Evolutionary conservation across 1,284 basidiomycete species (phyloP).

Genomic region (Ceratobasidium theobromae): DNA sequence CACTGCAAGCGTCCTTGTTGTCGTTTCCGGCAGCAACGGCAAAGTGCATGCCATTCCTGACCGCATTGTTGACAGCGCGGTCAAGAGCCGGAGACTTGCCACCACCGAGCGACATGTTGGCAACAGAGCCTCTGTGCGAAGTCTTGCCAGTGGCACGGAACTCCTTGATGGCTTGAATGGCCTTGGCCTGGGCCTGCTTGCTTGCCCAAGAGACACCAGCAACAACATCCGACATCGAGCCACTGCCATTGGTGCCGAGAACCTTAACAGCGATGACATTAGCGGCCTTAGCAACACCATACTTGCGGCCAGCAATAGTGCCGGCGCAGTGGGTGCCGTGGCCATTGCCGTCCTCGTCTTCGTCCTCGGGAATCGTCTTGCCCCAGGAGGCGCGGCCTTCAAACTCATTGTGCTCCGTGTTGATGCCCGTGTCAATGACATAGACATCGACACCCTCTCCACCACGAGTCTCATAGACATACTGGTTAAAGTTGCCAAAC

Average conservation of each 20-base stretch:
- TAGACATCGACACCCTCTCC: conserved; percentile 92
- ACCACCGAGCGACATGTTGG: conserved; percentile 65
- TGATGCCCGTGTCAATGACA: conserved; percentile 58
- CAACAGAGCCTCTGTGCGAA: conserved; percentile 61
- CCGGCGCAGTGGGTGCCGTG: conserved; percentile 44
- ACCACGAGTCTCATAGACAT: conserved; percentile 71
- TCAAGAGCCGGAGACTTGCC: conserved; percentile 59
- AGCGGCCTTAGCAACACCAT: conserved; percentile 62
- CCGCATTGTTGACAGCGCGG: conserved; percentile 58
- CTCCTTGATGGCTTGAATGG: conserved; percentile 38
- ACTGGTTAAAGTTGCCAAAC: conserved; percentile 86
- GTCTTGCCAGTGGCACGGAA: conserved; percentile 49
- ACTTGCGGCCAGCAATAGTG: conserved; percentile 52
- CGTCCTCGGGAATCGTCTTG: conserved; percentile 51
- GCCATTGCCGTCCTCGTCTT: conserved; percentile 41
- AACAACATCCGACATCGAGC: conserved; percentile 61
- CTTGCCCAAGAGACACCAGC: conserved; percentile 56
- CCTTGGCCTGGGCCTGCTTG: conserved; percentile 48
- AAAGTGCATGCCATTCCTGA: conserved; percentile 57
- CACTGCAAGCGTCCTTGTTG: conserved; percentile 52
- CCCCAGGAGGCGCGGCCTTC: conserved; percentile 58
- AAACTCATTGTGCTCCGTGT: conserved; percentile 59
- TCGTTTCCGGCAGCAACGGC: conserved; percentile 59
- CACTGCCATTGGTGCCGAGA: conserved; percentile 51
- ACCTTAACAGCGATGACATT: conserved; percentile 63